Percentiles rank a stretch among this genome's conserved stretches.
Evolutionary conservation across 148 eudicot species (phyloP).

Genomic region (Nepenthes mirabilis): DNA sequence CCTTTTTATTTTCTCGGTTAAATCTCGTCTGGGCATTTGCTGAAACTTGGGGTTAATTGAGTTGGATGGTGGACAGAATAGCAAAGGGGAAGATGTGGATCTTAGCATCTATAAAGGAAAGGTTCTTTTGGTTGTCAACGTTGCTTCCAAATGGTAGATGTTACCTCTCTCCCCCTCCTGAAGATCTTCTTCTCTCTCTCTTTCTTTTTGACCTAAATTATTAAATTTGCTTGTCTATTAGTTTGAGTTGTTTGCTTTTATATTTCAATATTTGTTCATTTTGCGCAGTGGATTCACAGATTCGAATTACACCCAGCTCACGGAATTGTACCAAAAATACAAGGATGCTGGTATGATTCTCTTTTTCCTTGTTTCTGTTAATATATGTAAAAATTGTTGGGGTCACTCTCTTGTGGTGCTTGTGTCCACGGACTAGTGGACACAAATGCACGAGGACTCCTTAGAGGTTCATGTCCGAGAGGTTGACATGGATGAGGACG

Average conservation of each 20-base stretch:
- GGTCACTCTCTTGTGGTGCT: no score
- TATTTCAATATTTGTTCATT: neutral
- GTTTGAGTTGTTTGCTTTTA: neutral
- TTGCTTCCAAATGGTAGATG: constrained; percentile 82
- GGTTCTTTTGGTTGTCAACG: constrained; percentile 77
- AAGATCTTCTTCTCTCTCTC: neutral
- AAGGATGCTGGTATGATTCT: constrained; percentile 48
- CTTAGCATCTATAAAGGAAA: constrained; percentile 74
- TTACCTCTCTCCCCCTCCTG: neutral
- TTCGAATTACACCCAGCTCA: constrained; percentile 65
- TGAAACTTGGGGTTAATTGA: neutral
- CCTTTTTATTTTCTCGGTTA: no score
- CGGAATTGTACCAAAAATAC: constrained; percentile 51
- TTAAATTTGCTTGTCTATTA: no score
- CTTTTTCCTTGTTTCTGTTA: no score
- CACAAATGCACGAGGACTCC: no score
- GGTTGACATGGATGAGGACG: no score
- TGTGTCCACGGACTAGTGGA: no score
- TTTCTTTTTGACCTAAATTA: no score
- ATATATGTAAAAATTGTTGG: no score
- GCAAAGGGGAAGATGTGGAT: constrained; percentile 55
- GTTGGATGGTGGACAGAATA: constrained; percentile 27
- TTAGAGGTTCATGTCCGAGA: no score
- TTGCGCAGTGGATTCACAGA: constrained; percentile 61
- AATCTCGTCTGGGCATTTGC: no score